A percentile compares a stretch with the other conserved stretches of the same genome.
phyloP scores from a whole-genome alignment of 2,329 filamentous ascomycete species.

The Cladosporium austrohemisphaericum region DNA sequence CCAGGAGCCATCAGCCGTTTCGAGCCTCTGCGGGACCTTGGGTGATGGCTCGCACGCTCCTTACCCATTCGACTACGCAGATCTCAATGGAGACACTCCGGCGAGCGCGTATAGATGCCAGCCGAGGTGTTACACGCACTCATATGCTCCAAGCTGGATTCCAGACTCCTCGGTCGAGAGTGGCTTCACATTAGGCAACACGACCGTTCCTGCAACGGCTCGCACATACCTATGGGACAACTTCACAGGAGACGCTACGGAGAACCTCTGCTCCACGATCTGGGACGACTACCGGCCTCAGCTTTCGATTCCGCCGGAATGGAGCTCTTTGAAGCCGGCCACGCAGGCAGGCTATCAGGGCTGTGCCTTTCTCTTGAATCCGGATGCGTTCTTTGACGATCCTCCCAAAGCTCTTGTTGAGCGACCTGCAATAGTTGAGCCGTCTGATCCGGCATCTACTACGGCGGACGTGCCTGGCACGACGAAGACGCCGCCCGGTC shows the following conservation, averaged over 20 bases:
- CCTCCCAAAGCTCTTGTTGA: conserved; percentile 21
- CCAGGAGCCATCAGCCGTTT: conserved; percentile 17
- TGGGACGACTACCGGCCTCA: conserved; percentile 24
- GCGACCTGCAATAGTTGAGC: neutral
- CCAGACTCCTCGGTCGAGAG: neutral
- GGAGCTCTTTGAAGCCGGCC: conserved; percentile 16
- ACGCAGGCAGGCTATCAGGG: neutral
- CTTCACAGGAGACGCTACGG: conserved; percentile 6
- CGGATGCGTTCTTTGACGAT: conserved; percentile 22
- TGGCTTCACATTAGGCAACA: conserved; percentile 1
- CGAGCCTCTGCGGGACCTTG: conserved; percentile 20
- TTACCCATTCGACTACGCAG: conserved; percentile 20
- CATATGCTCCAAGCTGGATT: neutral
- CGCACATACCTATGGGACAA: neutral
- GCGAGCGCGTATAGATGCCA: conserved; percentile 25
- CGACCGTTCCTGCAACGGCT: neutral
- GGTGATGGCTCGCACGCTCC: conserved; percentile 17
- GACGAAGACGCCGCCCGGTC: neutral
- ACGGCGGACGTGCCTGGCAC: neutral
- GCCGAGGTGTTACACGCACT: conserved; percentile 19
- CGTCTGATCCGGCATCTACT: neutral
- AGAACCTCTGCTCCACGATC: conserved; percentile 25
- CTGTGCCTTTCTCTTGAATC: conserved; percentile 15
- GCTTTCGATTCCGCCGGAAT: conserved; percentile 21
- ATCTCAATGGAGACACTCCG: conserved; percentile 21